Evolutionary conservation across 108 stramenopile species (phyloP), one percentile per base, ranked within the genome.

Genomic region (Fistulifera pelliculosa): DNA sequence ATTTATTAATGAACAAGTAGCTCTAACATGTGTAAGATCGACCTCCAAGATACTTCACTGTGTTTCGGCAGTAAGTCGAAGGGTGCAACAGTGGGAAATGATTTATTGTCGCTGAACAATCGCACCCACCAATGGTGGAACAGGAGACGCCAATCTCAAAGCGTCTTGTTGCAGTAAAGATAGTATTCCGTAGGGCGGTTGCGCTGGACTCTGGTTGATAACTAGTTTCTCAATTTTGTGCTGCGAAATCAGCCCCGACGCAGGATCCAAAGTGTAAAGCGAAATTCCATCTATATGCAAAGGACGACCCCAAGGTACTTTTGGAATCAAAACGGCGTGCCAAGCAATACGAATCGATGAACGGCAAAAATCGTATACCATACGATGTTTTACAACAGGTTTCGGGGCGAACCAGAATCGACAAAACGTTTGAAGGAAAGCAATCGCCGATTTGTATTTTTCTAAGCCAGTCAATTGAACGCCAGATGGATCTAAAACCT

Each of bases 361-460:
- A 17, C 81, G 69, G n/a, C 69, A 64, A 39, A 79, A 79, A 47
- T 89, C 87, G 66, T 89, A 89, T 2, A 85, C 79, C 81, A 89
- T 85, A 16, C 87, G 78, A 47, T 49, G 71, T 69, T 83, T 80
- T 8, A 89, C 38, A 0, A 66, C 70, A 35, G 70, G 71, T 21
- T 66, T 49, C 17, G 55, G 40, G 38, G 77, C 70, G 56, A 82
- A 86, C 51, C 81, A 64, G 41, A 86, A 76, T 4, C 62, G 61
- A 19, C 76, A 39, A 51, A n/a, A 70, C 25, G 76, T 64, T 27
- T 81, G 80, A 5, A 74, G 22, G 17, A 87, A 57, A 21, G 61
- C 50, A 38, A 87, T 61, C 26, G 82, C 58, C 26, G 51, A 56
- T 52, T 77, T 79, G 73, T 87, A 87, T 25, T 71, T 78, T 12